Evolutionary conservation across 169 alveolate genomes (phyloP).

Genomic region (Plasmodium gonderi): DNA sequence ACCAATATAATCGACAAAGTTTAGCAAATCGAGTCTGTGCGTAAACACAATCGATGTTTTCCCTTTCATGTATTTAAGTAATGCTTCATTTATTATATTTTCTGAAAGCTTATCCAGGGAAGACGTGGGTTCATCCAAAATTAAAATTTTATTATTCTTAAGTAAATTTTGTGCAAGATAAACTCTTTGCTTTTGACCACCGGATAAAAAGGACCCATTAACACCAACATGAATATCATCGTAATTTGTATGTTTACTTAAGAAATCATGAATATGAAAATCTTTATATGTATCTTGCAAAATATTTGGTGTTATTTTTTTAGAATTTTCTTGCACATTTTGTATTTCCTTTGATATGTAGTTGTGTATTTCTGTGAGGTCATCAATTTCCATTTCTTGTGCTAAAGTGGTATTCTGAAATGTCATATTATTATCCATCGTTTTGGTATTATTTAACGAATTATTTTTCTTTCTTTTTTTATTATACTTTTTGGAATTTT

Average conservation of each 20-base stretch:
- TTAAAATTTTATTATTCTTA: slow-evolving; percentile 73
- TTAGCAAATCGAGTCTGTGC: slow-evolving; percentile 33
- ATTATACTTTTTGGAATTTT: neutral
- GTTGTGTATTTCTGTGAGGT: slow-evolving; percentile 15
- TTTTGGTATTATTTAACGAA: neutral
- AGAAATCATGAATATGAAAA: slow-evolving; percentile 90
- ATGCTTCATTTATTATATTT: slow-evolving; percentile 46
- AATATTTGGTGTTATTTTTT: slow-evolving; percentile 90
- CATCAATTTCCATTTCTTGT: neutral
- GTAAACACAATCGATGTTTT: slow-evolving; percentile 61
- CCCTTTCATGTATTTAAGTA: slow-evolving; percentile 53
- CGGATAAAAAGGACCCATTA: slow-evolving; percentile 91
- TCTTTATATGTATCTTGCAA: slow-evolving; percentile 88
- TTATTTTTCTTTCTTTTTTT: slow-evolving; percentile 4
- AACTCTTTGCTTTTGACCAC: slow-evolving; percentile 82
- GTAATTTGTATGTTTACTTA: slow-evolving; percentile 85
- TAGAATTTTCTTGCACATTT: slow-evolving; percentile 90
- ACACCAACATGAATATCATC: slow-evolving; percentile 91
- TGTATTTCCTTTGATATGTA: slow-evolving; percentile 8
- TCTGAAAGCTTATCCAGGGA: slow-evolving; percentile 81
- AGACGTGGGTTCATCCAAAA: slow-evolving; percentile 82
- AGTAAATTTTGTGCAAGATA: slow-evolving; percentile 78
- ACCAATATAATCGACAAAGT: slow-evolving; percentile 65
- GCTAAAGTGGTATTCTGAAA: neutral
- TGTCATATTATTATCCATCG: neutral